These are phyloP conservation scores for Polygonum maritimum DNA, from an alignment of 148 eudicot genomes.

Conservation along the genomic window DNA sequence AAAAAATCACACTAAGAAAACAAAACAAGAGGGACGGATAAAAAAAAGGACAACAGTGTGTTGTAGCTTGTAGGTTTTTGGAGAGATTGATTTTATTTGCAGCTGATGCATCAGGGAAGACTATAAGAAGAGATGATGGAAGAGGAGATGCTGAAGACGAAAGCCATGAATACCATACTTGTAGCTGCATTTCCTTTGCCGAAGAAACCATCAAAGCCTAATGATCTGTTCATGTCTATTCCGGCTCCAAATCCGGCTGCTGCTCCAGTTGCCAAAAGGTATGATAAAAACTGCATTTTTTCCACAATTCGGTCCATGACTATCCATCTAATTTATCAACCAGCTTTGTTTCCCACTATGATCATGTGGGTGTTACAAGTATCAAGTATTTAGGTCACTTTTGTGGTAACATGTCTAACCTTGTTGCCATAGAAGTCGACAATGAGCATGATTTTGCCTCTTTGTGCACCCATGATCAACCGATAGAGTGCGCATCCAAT, in stretches of 20 bases:
- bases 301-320: not conserved
- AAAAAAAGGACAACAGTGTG: not conserved
- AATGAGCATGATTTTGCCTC: constrained; percentile 9
- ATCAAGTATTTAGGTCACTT: too few species aligned
- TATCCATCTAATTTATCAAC: too few species aligned
- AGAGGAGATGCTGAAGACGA: constrained; percentile 5
- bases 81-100: not conserved
- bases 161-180: constrained; percentile 15
- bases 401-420: not conserved
- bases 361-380: not conserved
- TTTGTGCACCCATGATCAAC: constrained; percentile 12
- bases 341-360: not conserved
- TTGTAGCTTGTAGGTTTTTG: not conserved
- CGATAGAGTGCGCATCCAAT: constrained; percentile 2
- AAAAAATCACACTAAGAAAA: not conserved
- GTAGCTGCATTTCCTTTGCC: constrained; percentile 13
- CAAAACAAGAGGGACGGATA: not conserved
- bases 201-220: not conserved
- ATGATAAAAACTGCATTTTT: constrained; percentile 9
- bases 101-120: constrained; percentile 6
- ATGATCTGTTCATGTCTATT: not conserved
- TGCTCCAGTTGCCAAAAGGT: constrained; percentile 5
- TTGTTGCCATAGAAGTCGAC: constrained; percentile 22
- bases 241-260: constrained; percentile 13
- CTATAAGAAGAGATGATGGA: constrained; percentile 17